Evolutionary conservation across 2,329 filamentous ascomycete species (phyloP).

Genomic region (Fonsecaea pugnacius): DNA sequence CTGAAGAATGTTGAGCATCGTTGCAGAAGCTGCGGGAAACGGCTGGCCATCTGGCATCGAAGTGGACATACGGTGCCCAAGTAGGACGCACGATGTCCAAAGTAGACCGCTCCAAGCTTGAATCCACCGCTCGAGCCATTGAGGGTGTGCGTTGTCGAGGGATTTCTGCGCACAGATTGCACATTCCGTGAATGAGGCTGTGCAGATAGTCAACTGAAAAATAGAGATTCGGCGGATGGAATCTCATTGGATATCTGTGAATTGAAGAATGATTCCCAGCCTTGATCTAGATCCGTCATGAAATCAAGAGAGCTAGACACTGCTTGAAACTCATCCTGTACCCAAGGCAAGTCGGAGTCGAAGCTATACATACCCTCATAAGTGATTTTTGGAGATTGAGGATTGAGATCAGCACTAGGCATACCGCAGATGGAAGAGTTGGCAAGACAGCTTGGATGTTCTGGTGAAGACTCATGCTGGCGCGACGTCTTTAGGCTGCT

Average conservation of each 20-base stretch:
- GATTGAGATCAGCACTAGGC: not conserved
- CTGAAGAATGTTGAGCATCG: conserved; percentile 22
- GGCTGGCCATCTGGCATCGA: conserved; percentile 19
- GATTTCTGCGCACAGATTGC: not conserved
- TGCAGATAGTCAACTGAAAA: not conserved
- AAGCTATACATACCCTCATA: conserved; percentile 23
- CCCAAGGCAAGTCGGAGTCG: conserved; percentile 7
- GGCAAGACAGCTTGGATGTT: not conserved
- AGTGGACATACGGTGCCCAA: conserved; percentile 19
- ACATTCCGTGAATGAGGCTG: not conserved
- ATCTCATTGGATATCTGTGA: not conserved
- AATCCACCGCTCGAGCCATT: not conserved
- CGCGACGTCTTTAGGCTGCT: not conserved
- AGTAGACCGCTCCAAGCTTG: not conserved
- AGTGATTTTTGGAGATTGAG: not conserved
- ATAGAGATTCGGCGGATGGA: not conserved
- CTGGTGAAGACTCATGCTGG: not conserved
- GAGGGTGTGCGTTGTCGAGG: not conserved
- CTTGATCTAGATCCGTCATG: conserved; percentile 12
- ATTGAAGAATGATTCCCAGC: conserved; percentile 22
- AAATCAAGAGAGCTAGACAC: not conserved
- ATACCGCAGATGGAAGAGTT: not conserved
- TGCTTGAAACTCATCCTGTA: not conserved
- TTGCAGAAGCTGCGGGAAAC: conserved; percentile 15
- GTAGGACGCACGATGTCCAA: not conserved